These are phyloP conservation scores for Talaromyces thailandensis DNA, from an alignment of 495 filamentous ascomycete species.

Conservation along the genomic window DNA sequence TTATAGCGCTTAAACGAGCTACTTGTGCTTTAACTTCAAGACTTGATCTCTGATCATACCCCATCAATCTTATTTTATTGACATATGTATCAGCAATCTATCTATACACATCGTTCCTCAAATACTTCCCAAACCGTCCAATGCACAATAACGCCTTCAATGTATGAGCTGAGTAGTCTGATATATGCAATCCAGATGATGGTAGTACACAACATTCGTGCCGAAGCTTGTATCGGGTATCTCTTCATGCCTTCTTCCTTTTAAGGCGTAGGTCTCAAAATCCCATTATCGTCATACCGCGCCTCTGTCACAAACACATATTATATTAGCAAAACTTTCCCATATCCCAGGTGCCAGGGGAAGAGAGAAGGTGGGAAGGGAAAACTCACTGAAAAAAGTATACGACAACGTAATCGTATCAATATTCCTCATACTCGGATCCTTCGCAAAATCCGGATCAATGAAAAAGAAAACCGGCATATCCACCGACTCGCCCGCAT, in stretches of 20 bases:
- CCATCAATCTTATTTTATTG: background rate
- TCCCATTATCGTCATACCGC: constrained; percentile 78
- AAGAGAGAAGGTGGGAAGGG: background rate
- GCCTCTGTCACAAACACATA: constrained; percentile 49
- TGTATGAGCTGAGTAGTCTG: constrained; percentile 4
- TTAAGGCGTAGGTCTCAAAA: constrained; percentile 26
- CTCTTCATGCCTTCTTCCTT: background rate
- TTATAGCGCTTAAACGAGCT: too few relatives aligned
- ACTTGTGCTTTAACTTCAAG: too few relatives aligned
- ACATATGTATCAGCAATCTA: background rate
- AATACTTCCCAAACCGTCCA: background rate
- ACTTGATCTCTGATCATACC: background rate
- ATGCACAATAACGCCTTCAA: constrained; percentile 3
- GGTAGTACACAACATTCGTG: background rate
- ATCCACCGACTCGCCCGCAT: constrained; percentile 94
- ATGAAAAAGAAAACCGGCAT: constrained; percentile 99
- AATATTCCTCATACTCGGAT: constrained; percentile 85
- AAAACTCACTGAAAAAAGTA: constrained; percentile 90
- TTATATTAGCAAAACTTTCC: constrained; percentile 12
- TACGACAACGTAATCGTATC: constrained; percentile 93
- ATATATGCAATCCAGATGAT: constrained; percentile 6
- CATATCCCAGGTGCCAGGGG: constrained; percentile 9
- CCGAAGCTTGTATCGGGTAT: background rate
- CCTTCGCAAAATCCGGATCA: constrained; percentile 88
- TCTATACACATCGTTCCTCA: background rate